Evolutionary conservation across 169 alveolate genomes (phyloP).

Genomic region (Plasmodium knowlesi): DNA sequence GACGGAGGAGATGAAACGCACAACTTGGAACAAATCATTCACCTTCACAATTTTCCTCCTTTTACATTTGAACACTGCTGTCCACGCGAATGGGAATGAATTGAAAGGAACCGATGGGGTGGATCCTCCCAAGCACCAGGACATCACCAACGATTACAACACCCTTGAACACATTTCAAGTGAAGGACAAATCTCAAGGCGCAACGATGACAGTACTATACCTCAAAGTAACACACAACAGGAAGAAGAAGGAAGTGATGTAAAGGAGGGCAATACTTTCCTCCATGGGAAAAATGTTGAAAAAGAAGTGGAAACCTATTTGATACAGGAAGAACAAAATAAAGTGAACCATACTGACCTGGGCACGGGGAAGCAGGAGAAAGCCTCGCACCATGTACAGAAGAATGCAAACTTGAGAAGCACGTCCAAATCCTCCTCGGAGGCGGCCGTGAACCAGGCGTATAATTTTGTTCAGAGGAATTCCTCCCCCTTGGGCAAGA

Average conservation of each 20-base stretch:
- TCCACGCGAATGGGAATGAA: not conserved
- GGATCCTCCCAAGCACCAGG: not conserved
- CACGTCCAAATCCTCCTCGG: not conserved
- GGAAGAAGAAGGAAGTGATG: not conserved
- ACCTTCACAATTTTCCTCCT: slow-evolving; percentile 17
- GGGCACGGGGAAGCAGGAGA: not conserved
- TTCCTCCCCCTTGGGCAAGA: not conserved
- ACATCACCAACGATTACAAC: not conserved
- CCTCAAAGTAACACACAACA: not conserved
- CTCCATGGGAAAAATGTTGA: not conserved
- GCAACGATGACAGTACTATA: not conserved
- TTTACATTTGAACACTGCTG: slow-evolving; percentile 17
- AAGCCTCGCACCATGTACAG: not conserved
- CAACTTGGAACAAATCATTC: slow-evolving; percentile 11
- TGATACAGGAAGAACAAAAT: slow-evolving; percentile 3
- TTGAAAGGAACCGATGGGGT: not conserved
- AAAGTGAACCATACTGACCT: not conserved
- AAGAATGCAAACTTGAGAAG: not conserved
- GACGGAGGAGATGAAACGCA: slow-evolving; percentile 28
- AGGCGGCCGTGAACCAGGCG: not conserved
- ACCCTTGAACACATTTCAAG: not conserved
- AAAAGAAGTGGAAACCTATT: not conserved
- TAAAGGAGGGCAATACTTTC: not conserved
- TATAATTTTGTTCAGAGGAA: not conserved
- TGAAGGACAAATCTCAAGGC: not conserved